Base-by-base conservation (phyloP, 2,329 filamentous ascomycete species). In the Aspergillus tanneri region DNA sequence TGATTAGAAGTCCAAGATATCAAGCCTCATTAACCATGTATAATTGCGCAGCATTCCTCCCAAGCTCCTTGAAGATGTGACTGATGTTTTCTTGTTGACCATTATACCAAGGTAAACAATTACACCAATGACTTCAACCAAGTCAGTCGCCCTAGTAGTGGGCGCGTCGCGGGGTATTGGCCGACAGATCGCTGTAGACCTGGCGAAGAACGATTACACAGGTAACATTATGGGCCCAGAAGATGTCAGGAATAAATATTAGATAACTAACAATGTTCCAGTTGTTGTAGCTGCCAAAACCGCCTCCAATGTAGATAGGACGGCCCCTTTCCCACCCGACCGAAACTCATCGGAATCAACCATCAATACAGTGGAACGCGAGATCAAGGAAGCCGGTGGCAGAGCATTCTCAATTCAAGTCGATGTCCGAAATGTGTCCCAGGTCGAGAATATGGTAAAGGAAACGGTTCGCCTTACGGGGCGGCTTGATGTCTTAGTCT, bases 101-200 rank as follows among this genome's bases (percentile, higher is more conserved):
- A 43, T 30, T 10, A 32, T 14, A 23, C 6, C 7, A 16, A 27
- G 12, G n/a, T 23, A 23, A 30, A 14, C 5, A 30, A 10, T 25
- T 3, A 18, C 19, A 19, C 52, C 19, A 47, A 64, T 59, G 58
- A 27, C 53, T 21, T 46, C 52, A 7, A 14, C 21, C 10, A 57
- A 64, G 16, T 60, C 55, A 7, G 86, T 90, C 5, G 87, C 86
- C 16, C 76, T 91, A 16, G 75, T 92, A 4, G 78, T 91, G 16
- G 88, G 88, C 30, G 87, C 86, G 2, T 91, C 87, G 0, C 76
- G 89, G 52, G 89, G 89, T 28, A 92, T 95, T 54, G 89, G 89
- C 37, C 77, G 88, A 32, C 88, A 93, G 66, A 76, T 93, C 30
- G 88, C 89, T 47, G 79, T 95, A 59, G 86, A 90, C 63, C 75